phyloP scores from a whole-genome alignment of 2,329 filamentous ascomycete genomes.

The Colletotrichum camelliae region DNA sequence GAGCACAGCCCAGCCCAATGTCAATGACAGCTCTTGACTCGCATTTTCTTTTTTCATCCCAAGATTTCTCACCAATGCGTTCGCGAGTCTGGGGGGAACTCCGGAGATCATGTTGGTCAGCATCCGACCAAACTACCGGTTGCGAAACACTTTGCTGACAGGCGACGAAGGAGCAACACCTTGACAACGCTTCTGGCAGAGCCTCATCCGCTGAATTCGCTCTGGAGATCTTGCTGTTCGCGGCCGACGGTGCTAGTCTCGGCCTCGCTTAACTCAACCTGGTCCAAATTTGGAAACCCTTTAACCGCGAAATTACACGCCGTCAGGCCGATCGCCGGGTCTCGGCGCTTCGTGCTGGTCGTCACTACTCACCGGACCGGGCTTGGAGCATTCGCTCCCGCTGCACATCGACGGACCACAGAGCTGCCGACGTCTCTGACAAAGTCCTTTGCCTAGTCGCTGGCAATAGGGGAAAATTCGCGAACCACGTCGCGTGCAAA shows the following conservation, averaged over 20 bases:
- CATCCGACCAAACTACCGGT: background rate
- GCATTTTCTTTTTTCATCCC: conserved; percentile 6
- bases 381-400: background rate
- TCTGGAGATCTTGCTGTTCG: background rate
- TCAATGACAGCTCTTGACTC: conserved; percentile 12
- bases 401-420: background rate
- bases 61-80: background rate
- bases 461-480: background rate
- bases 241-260: background rate
- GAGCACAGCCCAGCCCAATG: background rate
- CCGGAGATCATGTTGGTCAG: background rate
- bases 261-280: background rate
- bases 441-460: background rate
- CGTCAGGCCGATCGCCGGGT: background rate
- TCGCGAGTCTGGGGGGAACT: background rate
- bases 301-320: conserved; percentile 2
- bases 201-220: background rate
- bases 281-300: background rate
- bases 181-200: background rate
- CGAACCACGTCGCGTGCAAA: background rate
- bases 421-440: background rate
- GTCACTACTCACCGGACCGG: background rate
- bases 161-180: background rate
- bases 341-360: background rate
- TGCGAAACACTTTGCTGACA: background rate